A percentile compares a stretch with the other conserved stretches of the same genome.
phyloP scores from a whole-genome alignment of 129 eudicot genomes.

The Oenanthe sinensis region DNA sequence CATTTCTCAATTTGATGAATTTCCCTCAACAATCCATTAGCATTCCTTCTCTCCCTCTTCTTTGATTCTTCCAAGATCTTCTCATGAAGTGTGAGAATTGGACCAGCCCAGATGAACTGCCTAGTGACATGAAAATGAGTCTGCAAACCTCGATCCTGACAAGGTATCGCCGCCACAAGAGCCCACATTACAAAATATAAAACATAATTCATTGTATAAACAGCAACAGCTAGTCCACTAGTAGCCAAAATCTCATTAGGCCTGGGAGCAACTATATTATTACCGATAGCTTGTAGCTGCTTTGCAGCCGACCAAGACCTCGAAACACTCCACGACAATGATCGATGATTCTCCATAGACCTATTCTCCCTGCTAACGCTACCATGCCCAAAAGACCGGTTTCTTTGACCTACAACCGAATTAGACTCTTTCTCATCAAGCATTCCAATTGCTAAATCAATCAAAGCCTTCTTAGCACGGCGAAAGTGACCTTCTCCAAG shows the following conservation, averaged over 20 bases:
- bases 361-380: slow-evolving; percentile 19
- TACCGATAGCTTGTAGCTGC: slow-evolving; percentile 40
- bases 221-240: slow-evolving; percentile 33
- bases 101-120: slow-evolving; percentile 36
- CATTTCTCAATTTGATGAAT: slow-evolving; percentile 39
- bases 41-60: slow-evolving; percentile 32
- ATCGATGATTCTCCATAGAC: slow-evolving; percentile 32
- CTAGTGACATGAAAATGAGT: slow-evolving; percentile 26
- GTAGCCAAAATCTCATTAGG: slow-evolving; percentile 31
- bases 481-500: slow-evolving; percentile 71
- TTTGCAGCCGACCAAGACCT: slow-evolving; percentile 44
- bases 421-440: slow-evolving; percentile 54
- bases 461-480: slow-evolving; percentile 60
- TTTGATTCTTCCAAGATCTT: slow-evolving; percentile 48
- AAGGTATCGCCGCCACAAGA: slow-evolving; percentile 57
- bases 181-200: slow-evolving; percentile 41
- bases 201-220: slow-evolving; percentile 38
- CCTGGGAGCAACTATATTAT: slow-evolving; percentile 26
- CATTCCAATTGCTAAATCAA: slow-evolving; percentile 62
- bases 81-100: slow-evolving; percentile 34
- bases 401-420: slow-evolving; percentile 30
- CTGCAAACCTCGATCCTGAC: slow-evolving; percentile 50
- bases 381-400: slow-evolving; percentile 47
- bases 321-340: slow-evolving; percentile 55
- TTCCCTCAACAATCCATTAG: slow-evolving; percentile 48